Evolutionary conservation across 192 early-diverging fungal species (phyloP), one percentile per base, ranked within the genome.

Genomic region (Borealophlyctis nickersoniae): DNA sequence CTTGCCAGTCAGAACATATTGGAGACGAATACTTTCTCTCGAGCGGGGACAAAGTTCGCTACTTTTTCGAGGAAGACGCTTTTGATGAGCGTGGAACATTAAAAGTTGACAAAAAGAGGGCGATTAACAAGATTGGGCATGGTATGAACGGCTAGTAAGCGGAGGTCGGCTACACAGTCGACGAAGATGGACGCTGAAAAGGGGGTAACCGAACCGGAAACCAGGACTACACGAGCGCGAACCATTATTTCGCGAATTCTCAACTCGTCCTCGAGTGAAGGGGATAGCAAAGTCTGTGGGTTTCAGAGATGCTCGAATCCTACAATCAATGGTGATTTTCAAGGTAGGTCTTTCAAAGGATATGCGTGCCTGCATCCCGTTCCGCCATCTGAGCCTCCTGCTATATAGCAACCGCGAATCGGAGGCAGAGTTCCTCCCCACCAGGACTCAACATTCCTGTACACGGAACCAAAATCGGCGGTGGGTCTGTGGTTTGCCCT

Each of bases 241-340:
- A 29, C 91, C 89, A 19, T 64, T 78, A 31, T 97, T 92, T 62
- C 64, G 71, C 3, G 78, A 73, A n/a, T 77, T 93, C 23, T 87
- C 91, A 1, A 65, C 88, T 2, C 75, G 81, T 16, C 60, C 62
- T 9, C 52, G 63, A 0, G 69, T 92, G 52, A 74, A 76, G 52
- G 71, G 35, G 4, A 71, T 95, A 29, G 83, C 87, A 2, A 50
- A 66, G 2, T 61, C 73, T 30, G 67, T 95, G 9, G 88, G 86
- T 0, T 93, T 86, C 58, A 66, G 69, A 31, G 82, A 89, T 32
- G 89, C 93, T 4, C 77, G 83, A 0, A 80, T 94, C 0, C 71
- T 97, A 31, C 95, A 97, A 74, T 89, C 87, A 24, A 97, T 97
- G 94, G 62, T 93, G 19, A 97, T 97, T 56, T 96, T 82, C 70